Evolutionary conservation across 2,329 filamentous ascomycete genomes (phyloP), one percentile per base, ranked within the genome.

Genomic region (Madurella fahalii): DNA sequence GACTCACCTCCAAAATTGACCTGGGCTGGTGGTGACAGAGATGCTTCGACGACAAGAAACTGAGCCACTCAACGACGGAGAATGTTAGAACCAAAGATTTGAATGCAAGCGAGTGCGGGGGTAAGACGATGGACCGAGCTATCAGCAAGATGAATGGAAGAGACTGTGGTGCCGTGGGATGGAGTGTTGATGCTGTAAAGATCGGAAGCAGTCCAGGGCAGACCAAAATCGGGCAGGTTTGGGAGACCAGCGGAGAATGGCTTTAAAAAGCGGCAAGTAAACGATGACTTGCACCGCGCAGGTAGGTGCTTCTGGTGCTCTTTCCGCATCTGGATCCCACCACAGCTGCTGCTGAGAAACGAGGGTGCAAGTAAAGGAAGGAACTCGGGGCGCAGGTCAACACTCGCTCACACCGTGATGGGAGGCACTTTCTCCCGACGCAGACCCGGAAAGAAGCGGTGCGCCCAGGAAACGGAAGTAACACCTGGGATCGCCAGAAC

Each of bases 121-220:
- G 73, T 77, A 76, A 78, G 74, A 78, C 77, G 75, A 81, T 79
- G 76, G 77, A 76, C 75, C 75, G 71, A 79, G 77, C 76, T 81
- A 80, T 76, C 74, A 80, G 77, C 79, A 81, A 82, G 74, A 77
- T 77, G 75, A 69, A 64, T 68, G 67, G 69, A 74, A 76, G 74
- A 74, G 73, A 73, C 65, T 71, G 71, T 68, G 68, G 65, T 65
- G 67, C 67, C 70, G 67, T 67, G 70, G 71, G 69, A 66, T 67
- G 69, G 49, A 45, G 65, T 68, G 73, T 71, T 70, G 77, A 76
- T 80, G 76, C 71, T 79, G 71, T 65, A 67, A 69, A 61, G 64
- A 67, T 64, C 65, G 59, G 58, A 58, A 58, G 56, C 60, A 62
- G 53, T 54, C 58, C 59, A 58, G 47, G 47, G 47, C 42, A 53